Percentiles rank a stretch among this genome's conserved stretches.
Conservation (phyloP, 345 rosid genomes). For the Salix viminalis region DNA sequence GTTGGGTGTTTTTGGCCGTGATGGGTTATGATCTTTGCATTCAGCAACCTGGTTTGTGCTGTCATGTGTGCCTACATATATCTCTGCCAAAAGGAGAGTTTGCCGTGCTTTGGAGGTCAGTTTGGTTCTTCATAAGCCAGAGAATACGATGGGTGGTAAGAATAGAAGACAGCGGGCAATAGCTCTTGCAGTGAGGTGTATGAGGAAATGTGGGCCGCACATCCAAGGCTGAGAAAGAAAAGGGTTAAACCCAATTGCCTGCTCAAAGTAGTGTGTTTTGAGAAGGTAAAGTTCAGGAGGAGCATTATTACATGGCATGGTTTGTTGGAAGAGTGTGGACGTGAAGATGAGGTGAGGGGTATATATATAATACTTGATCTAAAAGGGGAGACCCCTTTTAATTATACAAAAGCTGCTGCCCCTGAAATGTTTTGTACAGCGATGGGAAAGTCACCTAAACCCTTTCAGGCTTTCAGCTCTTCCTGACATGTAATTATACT, state of each 20-base stretch:
- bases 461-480: slow-evolving; percentile 38
- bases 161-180: slow-evolving; percentile 23
- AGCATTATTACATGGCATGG: slow-evolving; percentile 51
- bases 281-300: slow-evolving; percentile 23
- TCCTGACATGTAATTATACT: slow-evolving; percentile 52
- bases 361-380: background rate
- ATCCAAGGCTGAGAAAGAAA: slow-evolving; percentile 51
- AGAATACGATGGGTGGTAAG: slow-evolving; percentile 18
- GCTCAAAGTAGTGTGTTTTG: slow-evolving; percentile 34
- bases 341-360: background rate
- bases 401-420: slow-evolving; percentile 12
- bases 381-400: slow-evolving; percentile 8
- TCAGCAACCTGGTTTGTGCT: slow-evolving; percentile 76
- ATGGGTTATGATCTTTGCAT: slow-evolving; percentile 69
- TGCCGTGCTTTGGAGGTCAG: slow-evolving; percentile 35
- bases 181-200: slow-evolving; percentile 22
- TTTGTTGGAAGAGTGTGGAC: slow-evolving; percentile 39
- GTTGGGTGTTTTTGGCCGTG: slow-evolving; percentile 21
- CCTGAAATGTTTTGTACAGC: slow-evolving; percentile 30
- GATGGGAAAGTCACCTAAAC: slow-evolving; percentile 22
- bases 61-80: slow-evolving; percentile 47
- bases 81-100: slow-evolving; percentile 16
- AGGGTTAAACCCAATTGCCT: slow-evolving; percentile 48
- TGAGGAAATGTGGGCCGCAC: slow-evolving; percentile 33
- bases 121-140: slow-evolving; percentile 16